phyloP scores from a whole-genome alignment of 2,329 filamentous ascomycete genomes.

The Xylaria sp. region DNA sequence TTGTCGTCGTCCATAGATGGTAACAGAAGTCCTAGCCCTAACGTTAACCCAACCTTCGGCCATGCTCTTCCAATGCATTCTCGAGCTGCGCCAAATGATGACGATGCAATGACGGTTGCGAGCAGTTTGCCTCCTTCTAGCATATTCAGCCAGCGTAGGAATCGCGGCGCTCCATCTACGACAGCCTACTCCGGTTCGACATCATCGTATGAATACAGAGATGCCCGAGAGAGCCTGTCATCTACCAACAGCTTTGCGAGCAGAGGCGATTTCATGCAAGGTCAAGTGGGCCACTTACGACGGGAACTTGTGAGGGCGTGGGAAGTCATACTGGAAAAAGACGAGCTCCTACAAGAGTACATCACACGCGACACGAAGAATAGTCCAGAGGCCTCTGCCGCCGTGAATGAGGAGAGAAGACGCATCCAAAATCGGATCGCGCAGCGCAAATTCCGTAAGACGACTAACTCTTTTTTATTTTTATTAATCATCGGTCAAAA shows the following conservation, averaged over 20 bases:
- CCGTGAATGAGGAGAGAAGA: slow-evolving; percentile 72
- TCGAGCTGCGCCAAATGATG: neutral
- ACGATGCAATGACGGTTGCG: slow-evolving; percentile 15
- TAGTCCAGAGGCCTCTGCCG: fast-evolving
- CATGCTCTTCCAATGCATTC: neutral
- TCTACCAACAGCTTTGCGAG: neutral
- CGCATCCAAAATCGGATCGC: slow-evolving; percentile 79
- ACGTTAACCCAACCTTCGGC: slow-evolving; percentile 2
- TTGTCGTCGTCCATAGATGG: too few species aligned
- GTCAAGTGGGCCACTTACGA: neutral
- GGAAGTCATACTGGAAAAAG: slow-evolving; percentile 21
- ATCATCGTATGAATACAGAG: neutral
- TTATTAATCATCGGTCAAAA: slow-evolving; percentile 17
- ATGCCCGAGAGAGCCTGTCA: neutral
- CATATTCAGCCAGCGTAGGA: slow-evolving; percentile 16
- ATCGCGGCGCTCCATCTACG: slow-evolving; percentile 12
- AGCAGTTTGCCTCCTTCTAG: slow-evolving; percentile 18
- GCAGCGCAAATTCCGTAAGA: slow-evolving; percentile 76
- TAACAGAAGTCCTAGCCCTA: slow-evolving; percentile 47
- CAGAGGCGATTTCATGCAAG: slow-evolving; percentile 4
- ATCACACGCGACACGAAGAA: neutral
- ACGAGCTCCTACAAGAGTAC: neutral
- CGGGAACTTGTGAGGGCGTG: slow-evolving; percentile 10
- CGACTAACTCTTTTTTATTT: neutral
- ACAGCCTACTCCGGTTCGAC: neutral